Percentiles rank a stretch among this genome's conserved stretches.
Evolutionary conservation across 2,329 filamentous ascomycete species (phyloP).

Genomic region (Emergomyces orientalis): DNA sequence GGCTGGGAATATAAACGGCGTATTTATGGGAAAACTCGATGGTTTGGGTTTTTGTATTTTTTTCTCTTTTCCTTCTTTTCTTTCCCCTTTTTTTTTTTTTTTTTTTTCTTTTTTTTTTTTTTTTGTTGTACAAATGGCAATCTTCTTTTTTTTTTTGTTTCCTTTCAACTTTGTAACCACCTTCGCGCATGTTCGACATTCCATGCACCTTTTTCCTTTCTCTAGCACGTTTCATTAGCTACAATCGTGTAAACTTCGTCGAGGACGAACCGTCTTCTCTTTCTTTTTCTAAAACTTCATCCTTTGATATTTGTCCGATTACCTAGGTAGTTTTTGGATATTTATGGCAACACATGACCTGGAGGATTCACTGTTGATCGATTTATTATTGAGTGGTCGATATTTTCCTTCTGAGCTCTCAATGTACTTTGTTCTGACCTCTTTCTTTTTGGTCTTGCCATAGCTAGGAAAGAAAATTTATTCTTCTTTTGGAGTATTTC

Average conservation of each 20-base stretch:
- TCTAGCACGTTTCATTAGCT: neutral
- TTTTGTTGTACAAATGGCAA: neutral
- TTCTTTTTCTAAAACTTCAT: too few species aligned
- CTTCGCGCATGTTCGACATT: neutral
- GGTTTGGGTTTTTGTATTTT: neutral
- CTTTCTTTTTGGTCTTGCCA: neutral
- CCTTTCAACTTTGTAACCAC: neutral
- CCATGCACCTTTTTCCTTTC: neutral
- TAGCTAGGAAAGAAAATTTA: neutral
- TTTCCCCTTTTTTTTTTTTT: neutral
- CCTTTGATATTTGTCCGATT: neutral
- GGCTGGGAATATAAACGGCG: constrained; percentile 5
- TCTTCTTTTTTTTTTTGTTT: neutral
- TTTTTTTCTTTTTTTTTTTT: neutral
- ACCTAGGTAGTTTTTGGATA: neutral
- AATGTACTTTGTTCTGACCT: neutral
- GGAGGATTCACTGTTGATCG: neutral
- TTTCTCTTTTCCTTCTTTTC: neutral
- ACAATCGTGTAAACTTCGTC: neutral
- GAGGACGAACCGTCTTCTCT: neutral
- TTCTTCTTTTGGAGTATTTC: neutral
- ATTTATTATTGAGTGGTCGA: neutral
- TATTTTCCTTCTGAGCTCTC: neutral
- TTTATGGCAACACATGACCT: neutral
- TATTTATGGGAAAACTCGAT: neutral